Evolutionary conservation across 164 flowering plant genomes (phyloP).

Genomic region (Chimonanthus praecox): DNA sequence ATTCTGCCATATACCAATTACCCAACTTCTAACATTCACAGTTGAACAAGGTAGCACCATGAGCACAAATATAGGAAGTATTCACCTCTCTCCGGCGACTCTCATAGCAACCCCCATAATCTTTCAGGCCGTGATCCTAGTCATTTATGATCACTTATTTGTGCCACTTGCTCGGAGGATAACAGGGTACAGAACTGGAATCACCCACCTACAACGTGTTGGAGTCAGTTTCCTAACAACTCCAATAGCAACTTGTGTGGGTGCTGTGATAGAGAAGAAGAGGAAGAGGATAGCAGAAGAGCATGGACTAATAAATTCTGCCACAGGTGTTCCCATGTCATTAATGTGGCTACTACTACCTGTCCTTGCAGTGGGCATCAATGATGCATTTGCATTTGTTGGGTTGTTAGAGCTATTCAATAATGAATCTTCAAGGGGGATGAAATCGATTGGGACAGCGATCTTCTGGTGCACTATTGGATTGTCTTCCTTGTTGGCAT

Average conservation of each 20-base stretch:
- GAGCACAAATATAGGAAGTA: conserved; percentile 45
- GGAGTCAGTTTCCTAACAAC: conserved; percentile 37
- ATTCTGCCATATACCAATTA: conserved; percentile 2
- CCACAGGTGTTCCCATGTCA: conserved; percentile 19
- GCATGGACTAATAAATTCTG: conserved; percentile 25
- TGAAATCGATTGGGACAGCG: conserved; percentile 24
- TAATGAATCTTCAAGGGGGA: conserved; percentile 53
- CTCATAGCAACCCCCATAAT: conserved; percentile 41
- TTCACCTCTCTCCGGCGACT: conserved; percentile 38
- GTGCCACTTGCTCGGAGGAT: conserved; percentile 34
- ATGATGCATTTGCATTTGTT: conserved; percentile 50
- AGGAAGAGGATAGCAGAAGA: conserved; percentile 34
- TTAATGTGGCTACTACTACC: conserved; percentile 32
- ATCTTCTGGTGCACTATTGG: conserved; percentile 54
- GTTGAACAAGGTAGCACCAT: conserved; percentile 59
- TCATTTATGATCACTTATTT: conserved; percentile 45
- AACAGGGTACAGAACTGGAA: conserved; percentile 40
- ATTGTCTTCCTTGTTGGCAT: conserved; percentile 63
- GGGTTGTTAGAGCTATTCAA: conserved; percentile 32
- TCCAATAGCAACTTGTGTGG: conserved; percentile 38
- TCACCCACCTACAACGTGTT: conserved; percentile 51
- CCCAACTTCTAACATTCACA: conserved; percentile 45
- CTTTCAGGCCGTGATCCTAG: conserved; percentile 47
- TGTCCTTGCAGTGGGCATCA: conserved; percentile 27
- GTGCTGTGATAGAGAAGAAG: conserved; percentile 53